Evolutionary conservation across 2,329 filamentous ascomycete species (phyloP).

Genomic region (Monilinia fructigena): DNA sequence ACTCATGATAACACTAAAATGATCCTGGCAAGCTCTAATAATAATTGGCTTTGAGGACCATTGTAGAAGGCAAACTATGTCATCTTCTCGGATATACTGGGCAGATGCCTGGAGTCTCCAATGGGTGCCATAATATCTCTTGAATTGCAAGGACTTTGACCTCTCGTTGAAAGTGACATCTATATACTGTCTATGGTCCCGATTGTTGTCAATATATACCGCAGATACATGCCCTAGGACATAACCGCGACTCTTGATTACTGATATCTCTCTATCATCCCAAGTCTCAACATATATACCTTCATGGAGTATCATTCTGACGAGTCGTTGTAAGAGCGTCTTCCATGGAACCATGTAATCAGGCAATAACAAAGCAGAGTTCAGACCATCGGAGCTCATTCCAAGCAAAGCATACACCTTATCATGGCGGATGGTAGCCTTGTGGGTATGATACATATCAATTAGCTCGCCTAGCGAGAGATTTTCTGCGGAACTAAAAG

Average conservation of each 20-base stretch:
- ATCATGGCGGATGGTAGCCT: not conserved
- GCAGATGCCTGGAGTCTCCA: not conserved
- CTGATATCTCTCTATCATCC: not conserved
- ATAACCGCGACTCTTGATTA: not conserved
- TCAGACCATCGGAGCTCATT: slow-evolving; percentile 1
- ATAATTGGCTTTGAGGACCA: not conserved
- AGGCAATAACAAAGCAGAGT: not conserved
- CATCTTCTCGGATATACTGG: not conserved
- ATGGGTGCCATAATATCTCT: not conserved
- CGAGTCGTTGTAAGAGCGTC: not conserved
- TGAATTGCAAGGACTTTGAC: not conserved
- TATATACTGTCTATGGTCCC: not conserved
- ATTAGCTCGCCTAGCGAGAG: not conserved
- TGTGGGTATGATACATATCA: not conserved
- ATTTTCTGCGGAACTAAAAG: not conserved
- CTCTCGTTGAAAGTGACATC: not conserved
- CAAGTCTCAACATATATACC: not conserved
- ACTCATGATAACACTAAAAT: not conserved
- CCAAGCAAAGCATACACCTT: slow-evolving; percentile 6
- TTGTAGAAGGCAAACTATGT: not conserved
- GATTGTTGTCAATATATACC: not conserved
- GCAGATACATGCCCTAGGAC: not conserved
- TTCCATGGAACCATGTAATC: not conserved
- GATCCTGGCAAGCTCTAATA: not conserved
- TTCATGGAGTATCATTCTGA: not conserved